These are phyloP conservation scores for Pulveroboletus sp. DNA, from an alignment of 768 basidiomycete species.

Conservation along the genomic window DNA sequence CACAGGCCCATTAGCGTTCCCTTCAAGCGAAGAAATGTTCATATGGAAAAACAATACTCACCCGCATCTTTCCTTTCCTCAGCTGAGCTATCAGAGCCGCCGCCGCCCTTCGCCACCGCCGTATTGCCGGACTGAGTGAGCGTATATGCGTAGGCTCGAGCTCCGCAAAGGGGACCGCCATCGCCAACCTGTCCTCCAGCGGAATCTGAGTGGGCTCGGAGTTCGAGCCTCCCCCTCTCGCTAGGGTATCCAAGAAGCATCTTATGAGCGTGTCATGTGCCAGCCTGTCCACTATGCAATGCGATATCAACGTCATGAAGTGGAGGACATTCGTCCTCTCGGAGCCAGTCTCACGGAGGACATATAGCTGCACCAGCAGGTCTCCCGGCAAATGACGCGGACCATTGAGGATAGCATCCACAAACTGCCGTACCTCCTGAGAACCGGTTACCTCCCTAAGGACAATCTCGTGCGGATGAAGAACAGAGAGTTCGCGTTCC, in stretches of 20 bases:
- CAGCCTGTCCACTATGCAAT: slow-evolving; percentile 49
- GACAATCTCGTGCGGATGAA: slow-evolving; percentile 36
- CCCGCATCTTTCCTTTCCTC: slow-evolving; percentile 34
- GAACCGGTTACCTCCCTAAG: slow-evolving; percentile 31
- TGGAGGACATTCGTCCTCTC: slow-evolving; percentile 36
- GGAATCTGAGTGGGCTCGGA: slow-evolving; percentile 14
- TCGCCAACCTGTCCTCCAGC: slow-evolving; percentile 37
- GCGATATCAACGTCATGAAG: slow-evolving; percentile 41
- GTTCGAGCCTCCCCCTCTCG: neutral
- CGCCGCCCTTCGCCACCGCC: slow-evolving; percentile 44
- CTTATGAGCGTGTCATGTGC: slow-evolving; percentile 39
- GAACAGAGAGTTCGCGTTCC: slow-evolving; percentile 31
- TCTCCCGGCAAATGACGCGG: slow-evolving; percentile 36
- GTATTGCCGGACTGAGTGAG: slow-evolving; percentile 32
- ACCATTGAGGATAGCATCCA: slow-evolving; percentile 30
- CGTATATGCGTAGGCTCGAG: slow-evolving; percentile 30
- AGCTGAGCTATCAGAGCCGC: slow-evolving; percentile 34
- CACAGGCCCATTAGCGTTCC: neutral
- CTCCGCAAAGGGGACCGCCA: slow-evolving; percentile 37
- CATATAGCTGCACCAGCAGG: slow-evolving; percentile 38
- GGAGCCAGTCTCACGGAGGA: slow-evolving; percentile 33
- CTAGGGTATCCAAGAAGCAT: slow-evolving; percentile 43
- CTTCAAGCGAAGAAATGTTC: neutral
- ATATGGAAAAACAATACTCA: slow-evolving; percentile 15
- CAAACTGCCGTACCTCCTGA: slow-evolving; percentile 32